Evolutionary conservation across 805 yeast species (phyloP), one percentile per base, ranked within the genome.

Genomic region (Ogataea kodamae): DNA sequence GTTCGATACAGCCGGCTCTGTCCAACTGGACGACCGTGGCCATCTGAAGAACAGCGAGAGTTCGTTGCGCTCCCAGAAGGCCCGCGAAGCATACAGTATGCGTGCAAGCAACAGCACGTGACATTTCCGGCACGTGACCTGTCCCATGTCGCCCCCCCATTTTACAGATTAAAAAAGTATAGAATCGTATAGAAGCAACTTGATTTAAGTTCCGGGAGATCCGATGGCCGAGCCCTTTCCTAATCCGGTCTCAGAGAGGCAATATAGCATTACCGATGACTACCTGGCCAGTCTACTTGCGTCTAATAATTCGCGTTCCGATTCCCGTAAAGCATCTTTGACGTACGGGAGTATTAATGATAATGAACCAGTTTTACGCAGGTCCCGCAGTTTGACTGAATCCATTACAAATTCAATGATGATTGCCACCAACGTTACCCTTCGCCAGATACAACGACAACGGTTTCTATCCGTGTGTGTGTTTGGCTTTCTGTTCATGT

Each of bases 1-100:
- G 28, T 82, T 82, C 57, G 89, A 82, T 54, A 80, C 82, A 44
- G 81, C 82, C 3, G 90, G 90, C 21, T 72, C 82, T 3, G 81
- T 83, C 20, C 79, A 76, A 21, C 64, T 83, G 49, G 90, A 83
- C 54, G 84, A 81, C 48, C 67, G 92, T 49, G 92, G 92, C 9
- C 90, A 82, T 56, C 59, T 81, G 17, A 59, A 62, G 29, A 52
- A 70, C 40, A 65, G 75, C 40, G 72, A 57, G 40, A 59, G 72
- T 30, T 64, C 75, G 4, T 56, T 54, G 21, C 52, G 61, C 30
- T 67, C 76, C 3, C 57, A 64, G 40, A 38, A 53, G 34, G 62
- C 67, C 34, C 52, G 63, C n/a, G 46, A 50, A 35, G 67, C 64
- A 5, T 64, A 57, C 35, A 33, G 41, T 18, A 37, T 31, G 40